phyloP scores from a whole-genome alignment of 2,329 filamentous ascomycete genomes.

The Colletotrichum godetiae region DNA sequence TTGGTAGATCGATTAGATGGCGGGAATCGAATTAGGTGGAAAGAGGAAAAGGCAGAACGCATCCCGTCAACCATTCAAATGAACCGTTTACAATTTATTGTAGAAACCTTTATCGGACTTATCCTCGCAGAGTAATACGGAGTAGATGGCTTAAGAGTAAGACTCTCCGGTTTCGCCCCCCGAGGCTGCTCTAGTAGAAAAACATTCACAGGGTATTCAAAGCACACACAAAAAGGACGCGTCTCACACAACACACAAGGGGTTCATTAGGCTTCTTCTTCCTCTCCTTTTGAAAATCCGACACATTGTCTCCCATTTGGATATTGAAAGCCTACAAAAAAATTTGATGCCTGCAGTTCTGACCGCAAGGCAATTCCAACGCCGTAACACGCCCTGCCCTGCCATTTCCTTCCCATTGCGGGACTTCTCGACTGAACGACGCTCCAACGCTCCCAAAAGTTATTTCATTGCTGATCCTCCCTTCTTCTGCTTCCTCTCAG shows the following conservation, averaged over 20 bases:
- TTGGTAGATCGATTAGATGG: not conserved
- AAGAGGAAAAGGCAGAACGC: not conserved
- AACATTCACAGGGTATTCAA: not conserved
- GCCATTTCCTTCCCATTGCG: not conserved
- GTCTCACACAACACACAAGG: no score
- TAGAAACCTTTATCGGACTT: no score
- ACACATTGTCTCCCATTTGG: slow-evolving; percentile 23
- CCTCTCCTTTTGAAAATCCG: not conserved
- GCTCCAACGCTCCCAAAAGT: slow-evolving; percentile 30
- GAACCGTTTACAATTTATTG: no score
- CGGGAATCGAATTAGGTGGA: not conserved
- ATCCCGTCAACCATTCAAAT: no score
- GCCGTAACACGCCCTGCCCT: slow-evolving; percentile 26
- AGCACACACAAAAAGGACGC: not conserved
- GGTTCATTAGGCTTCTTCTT: not conserved
- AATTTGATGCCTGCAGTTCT: slow-evolving; percentile 25
- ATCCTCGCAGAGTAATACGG: no score
- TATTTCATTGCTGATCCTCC: slow-evolving; percentile 30
- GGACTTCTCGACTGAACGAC: slow-evolving; percentile 23
- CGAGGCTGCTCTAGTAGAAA: no score
- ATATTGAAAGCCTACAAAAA: slow-evolving; percentile 35
- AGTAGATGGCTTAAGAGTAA: no score
- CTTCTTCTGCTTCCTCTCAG: slow-evolving; percentile 10
- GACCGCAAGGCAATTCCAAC: slow-evolving; percentile 29
- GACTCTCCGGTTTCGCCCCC: no score